Conservation (phyloP, 2,329 filamentous ascomycete genomes). For the Thielaviopsis cerberus region DNA sequence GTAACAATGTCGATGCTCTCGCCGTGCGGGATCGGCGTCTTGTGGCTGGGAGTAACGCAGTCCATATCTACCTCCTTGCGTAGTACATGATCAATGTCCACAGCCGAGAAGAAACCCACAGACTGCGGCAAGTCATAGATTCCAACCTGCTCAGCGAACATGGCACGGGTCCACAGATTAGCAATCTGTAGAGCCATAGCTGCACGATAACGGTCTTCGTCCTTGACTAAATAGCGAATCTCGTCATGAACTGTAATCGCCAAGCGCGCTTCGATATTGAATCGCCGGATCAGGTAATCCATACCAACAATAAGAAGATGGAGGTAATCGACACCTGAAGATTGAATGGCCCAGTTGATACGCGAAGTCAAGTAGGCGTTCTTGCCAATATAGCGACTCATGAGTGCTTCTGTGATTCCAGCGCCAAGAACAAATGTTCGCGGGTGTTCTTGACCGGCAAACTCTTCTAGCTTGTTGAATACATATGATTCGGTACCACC, state of each 20-base stretch:
- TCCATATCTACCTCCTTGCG: constrained; percentile 97
- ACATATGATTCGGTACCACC: constrained; percentile 94
- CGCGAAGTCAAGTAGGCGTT: constrained; percentile 87
- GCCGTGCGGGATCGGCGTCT: constrained; percentile 57
- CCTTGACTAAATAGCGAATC: constrained; percentile 77
- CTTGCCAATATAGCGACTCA: constrained; percentile 70
- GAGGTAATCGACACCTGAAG: constrained; percentile 88
- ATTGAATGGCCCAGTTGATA: constrained; percentile 99
- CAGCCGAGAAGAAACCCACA: constrained; percentile 86
- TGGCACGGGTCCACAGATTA: constrained; percentile 90
- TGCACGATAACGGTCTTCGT: constrained; percentile 69
- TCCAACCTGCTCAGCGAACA: constrained; percentile 93
- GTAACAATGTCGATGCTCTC: constrained; percentile 68
- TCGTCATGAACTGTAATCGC: constrained; percentile 95
- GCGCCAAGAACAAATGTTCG: constrained; percentile 83
- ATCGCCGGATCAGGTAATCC: constrained; percentile 79
- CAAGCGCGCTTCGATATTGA: constrained; percentile 67
- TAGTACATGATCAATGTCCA: constrained; percentile 90
- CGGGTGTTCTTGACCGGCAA: constrained; percentile 82
- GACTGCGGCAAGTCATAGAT: constrained; percentile 87
- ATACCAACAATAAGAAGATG: constrained; percentile 84
- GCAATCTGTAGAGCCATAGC: constrained; percentile 87
- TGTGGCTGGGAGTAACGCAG: constrained; percentile 79
- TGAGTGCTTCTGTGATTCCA: constrained; percentile 87
- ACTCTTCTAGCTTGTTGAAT: constrained; percentile 95